These are phyloP conservation scores for Cystofilobasidium capitatum DNA, from an alignment of 768 basidiomycete genomes.

Conservation along the genomic window DNA sequence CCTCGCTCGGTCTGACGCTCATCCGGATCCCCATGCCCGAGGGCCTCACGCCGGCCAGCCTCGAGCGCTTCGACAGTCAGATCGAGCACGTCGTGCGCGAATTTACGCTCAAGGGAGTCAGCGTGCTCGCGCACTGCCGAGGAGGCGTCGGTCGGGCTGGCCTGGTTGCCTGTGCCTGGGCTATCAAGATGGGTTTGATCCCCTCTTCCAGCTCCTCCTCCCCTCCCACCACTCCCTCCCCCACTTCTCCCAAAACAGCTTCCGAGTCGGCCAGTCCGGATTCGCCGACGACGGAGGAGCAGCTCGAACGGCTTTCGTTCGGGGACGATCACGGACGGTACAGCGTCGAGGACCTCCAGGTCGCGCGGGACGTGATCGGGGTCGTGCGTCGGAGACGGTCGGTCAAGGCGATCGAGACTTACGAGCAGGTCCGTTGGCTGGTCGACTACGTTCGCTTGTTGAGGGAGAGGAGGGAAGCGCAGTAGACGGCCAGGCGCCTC, in stretches of 20 bases:
- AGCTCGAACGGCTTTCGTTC: neutral
- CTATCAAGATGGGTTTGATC: constrained; percentile 81
- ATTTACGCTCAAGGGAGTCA: constrained; percentile 64
- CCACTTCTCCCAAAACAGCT: neutral
- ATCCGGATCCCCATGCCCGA: constrained; percentile 75
- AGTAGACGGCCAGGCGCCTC: neutral
- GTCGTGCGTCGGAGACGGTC: constrained; percentile 68
- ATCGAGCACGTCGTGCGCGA: constrained; percentile 55
- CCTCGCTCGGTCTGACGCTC: neutral
- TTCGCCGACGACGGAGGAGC: neutral
- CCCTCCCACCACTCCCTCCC: constrained; percentile 40
- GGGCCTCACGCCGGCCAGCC: constrained; percentile 63
- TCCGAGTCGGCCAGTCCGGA: neutral
- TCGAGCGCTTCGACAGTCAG: constrained; percentile 54
- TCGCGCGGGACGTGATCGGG: constrained; percentile 63
- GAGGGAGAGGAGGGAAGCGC: constrained; percentile 2
- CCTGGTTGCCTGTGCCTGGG: constrained; percentile 83
- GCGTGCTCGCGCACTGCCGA: constrained; percentile 78
- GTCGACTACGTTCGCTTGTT: constrained; percentile 18
- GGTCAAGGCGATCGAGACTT: constrained; percentile 83
- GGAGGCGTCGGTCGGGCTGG: constrained; percentile 92
- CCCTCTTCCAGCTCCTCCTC: constrained; percentile 41
- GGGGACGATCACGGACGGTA: neutral
- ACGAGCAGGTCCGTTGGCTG: constrained; percentile 61
- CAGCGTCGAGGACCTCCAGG: constrained; percentile 41